Conservation (phyloP, 2,329 filamentous ascomycete species). For the Beauveria australis region DNA sequence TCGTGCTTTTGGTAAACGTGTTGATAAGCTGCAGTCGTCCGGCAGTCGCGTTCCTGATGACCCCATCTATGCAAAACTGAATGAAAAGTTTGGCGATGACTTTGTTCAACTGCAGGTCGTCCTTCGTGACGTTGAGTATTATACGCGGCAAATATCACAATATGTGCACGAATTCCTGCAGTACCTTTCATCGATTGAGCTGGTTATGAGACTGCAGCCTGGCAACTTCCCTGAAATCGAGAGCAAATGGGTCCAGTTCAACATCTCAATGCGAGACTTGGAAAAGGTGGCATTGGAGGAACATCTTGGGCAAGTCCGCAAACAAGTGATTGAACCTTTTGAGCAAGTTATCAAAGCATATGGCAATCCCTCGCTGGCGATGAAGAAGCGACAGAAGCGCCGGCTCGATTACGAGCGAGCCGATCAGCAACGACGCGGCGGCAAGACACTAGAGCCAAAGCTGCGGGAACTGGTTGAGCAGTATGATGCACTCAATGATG, state of each 20-base stretch:
- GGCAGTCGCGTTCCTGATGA: conserved; percentile 62
- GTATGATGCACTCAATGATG: conserved; percentile 85
- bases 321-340: conserved; percentile 79
- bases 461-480: conserved; percentile 77
- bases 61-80: conserved; percentile 67
- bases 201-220: conserved; percentile 64
- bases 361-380: conserved; percentile 75
- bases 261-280: conserved; percentile 77
- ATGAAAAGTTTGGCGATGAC: conserved; percentile 85
- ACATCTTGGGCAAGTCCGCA: conserved; percentile 66
- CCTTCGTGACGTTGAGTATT: conserved; percentile 87
- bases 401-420: conserved; percentile 80
- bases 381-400: conserved; percentile 93
- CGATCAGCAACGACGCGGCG: conserved; percentile 66
- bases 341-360: conserved; percentile 71
- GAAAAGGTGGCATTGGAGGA: conserved; percentile 75
- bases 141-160: conserved; percentile 71
- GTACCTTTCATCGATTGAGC: conserved; percentile 73
- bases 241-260: conserved; percentile 90
- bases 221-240: conserved; percentile 77
- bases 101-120: conserved; percentile 90
- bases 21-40: conserved; percentile 71
- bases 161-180: conserved; percentile 76
- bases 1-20: conserved; percentile 82
- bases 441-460: conserved; percentile 82